Evolutionary conservation across 2,329 filamentous ascomycete genomes (phyloP), one percentile per base, ranked within the genome.

Genomic region (Cercospora janseana): DNA sequence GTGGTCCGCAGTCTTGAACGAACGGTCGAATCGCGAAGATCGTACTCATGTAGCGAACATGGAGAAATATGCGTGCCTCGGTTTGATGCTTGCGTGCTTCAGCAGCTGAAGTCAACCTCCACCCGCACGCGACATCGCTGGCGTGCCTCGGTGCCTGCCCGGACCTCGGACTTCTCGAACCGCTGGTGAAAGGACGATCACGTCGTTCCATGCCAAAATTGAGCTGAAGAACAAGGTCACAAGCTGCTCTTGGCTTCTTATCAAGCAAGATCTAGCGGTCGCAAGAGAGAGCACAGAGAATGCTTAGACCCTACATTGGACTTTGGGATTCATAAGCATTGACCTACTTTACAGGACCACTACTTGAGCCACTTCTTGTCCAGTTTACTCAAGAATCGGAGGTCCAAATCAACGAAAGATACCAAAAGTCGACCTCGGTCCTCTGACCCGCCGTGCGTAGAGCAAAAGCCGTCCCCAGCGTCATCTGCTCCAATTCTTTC

Each of bases 361-460:
- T 37, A 55, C 20, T 55, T 40, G 26, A 51, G 3, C 71, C 72
- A 75, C 48, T 59, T 62, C 52, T 63, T 59, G 56, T 75, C 63
- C 63, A 78, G 53, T 0, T 57, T 61, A 54, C 74, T 69, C 61
- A 77, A 56, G 56, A 78, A 76, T 16, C 55, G 60, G 23, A 71
- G 31, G 53, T 73, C 71, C 0, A 79, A 73, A 60, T 75, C 72
- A 5, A 77, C 63, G 64, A 77, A 77, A 54, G 74, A 78, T 63
- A 72, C 74, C 73, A 77, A 35, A 76, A 67, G 63, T 79, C 75
- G 31, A 78, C 65, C 68, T 79, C 76, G 51, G 72, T 56, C 47
- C 72, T 65, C 75, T 75, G 78, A 10, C 75, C 74, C 57, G 69
- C 68, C 6, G 70, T 76, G 64, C 75, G 72, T 13, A 78, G 60